These are phyloP conservation scores for Chaetomidium leptoderma DNA, from an alignment of 495 filamentous ascomycete species.

Conservation along the genomic window DNA sequence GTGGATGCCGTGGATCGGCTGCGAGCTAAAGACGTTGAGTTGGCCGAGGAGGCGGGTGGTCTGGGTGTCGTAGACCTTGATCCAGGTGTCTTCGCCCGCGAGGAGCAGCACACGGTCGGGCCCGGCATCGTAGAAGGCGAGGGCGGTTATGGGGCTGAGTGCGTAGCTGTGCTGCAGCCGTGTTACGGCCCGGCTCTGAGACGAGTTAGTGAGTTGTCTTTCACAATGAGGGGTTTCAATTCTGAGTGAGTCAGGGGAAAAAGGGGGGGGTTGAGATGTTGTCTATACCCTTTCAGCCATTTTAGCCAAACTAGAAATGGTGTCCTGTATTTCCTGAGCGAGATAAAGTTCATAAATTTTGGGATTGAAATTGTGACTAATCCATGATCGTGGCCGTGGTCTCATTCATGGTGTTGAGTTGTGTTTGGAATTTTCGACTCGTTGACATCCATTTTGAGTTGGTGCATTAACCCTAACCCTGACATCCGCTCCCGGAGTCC, in stretches of 20 bases:
- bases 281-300: constrained; percentile 14
- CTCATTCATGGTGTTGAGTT: not conserved
- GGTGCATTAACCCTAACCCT: constrained; percentile 4
- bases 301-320: not conserved
- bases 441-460: not conserved
- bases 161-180: constrained; percentile 34
- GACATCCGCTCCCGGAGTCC: no score
- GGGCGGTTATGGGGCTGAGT: constrained; percentile 56
- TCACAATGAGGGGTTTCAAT: not conserved
- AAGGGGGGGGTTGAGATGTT: not conserved
- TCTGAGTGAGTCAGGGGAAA: not conserved
- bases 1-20: constrained; percentile 67
- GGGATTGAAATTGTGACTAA: no score
- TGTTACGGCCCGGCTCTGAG: constrained; percentile 6
- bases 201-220: constrained; percentile 3
- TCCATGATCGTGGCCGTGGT: not conserved
- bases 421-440: not conserved
- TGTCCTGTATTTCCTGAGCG: not conserved
- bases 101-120: constrained; percentile 49
- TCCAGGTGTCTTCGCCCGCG: constrained; percentile 67
- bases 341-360: not conserved
- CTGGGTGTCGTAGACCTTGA: constrained; percentile 56
- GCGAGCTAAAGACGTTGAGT: constrained; percentile 53
- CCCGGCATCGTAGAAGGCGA: constrained; percentile 43
- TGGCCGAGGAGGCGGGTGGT: constrained; percentile 35